Base-by-base conservation (phyloP, 2,329 filamentous ascomycete genomes). In the Talaromyces sp. region DNA sequence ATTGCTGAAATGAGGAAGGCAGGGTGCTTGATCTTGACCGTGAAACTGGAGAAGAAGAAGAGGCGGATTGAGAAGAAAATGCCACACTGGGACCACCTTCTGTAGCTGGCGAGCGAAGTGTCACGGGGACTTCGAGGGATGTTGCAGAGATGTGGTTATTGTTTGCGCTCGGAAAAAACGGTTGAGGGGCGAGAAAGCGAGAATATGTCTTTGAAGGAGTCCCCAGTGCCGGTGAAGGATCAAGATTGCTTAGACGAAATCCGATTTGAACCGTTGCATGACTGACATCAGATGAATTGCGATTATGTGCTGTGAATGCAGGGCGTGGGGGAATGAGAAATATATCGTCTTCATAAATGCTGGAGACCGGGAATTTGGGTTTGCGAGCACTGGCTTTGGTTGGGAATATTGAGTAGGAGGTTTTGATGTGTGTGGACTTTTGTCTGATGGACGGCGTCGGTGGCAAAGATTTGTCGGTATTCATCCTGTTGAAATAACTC, bases 201-300 rank as follows among this genome's bases (percentile, higher is more conserved):
- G 52, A 43, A 13, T 31, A 33, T 5, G 28, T 54, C 22, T 21
- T 54, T 21, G 35, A 53, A 39, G 35, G 59, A 43, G n/a, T 43
- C 17, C 9, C 31, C 13, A 46, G 35, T 36, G 57, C 28, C 13
- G 19, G 31, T 5, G 57, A 22, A 17, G 46, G n/a, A 33, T 51
- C 54, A 2, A 61, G 53, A 39, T 64, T 63, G 57, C 65, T 67
- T 4, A 68, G 59, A n/a, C 66, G 61, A 2, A 67, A 61, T 15
- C 66, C 66, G 45, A 68, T 68, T 43, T 67, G 66, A 2, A 68
- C 66, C 13, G 66, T 67, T 10, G 64, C 63, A 48, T 58, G 53
- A 53, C 63, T 67, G 17, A 64, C 54, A 36, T 65, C 61, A 1
- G 65, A 68, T 5, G 62, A 63, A 50, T 64, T 59, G 9, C 64